A percentile compares a stretch with the other conserved stretches of the same genome.
phyloP scores from a whole-genome alignment of 768 basidiomycete genomes.

The Rubroboletus satanas region DNA sequence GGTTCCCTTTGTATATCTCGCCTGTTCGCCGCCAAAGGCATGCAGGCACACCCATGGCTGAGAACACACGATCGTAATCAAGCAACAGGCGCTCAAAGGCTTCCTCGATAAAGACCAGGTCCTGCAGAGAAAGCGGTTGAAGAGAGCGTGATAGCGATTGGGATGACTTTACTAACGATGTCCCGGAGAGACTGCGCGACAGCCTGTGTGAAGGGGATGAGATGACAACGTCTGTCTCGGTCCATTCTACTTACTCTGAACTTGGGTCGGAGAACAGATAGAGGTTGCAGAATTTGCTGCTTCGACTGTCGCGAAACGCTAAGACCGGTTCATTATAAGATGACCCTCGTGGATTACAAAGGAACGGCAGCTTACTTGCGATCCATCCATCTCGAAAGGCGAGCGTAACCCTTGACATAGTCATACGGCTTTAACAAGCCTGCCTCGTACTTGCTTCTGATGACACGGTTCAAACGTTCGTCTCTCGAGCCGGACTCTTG shows the following conservation, averaged over 20 bases:
- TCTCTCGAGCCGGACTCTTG: slow-evolving; percentile 89
- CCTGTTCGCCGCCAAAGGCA: slow-evolving; percentile 96
- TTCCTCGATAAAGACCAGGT: slow-evolving; percentile 96
- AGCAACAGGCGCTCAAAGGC: slow-evolving; percentile 93
- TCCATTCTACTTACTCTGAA: slow-evolving; percentile 55
- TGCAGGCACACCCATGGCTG: slow-evolving; percentile 94
- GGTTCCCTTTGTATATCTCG: slow-evolving; percentile 98
- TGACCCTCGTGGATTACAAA: not conserved
- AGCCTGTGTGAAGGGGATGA: slow-evolving; percentile 39
- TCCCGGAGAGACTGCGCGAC: slow-evolving; percentile 83
- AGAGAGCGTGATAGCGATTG: not conserved
- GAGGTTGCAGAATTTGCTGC: slow-evolving; percentile 85
- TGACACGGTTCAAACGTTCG: slow-evolving; percentile 86
- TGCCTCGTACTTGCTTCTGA: slow-evolving; percentile 95
- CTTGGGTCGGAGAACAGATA: slow-evolving; percentile 81
- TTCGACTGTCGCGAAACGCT: slow-evolving; percentile 90
- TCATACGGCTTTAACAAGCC: slow-evolving; percentile 93
- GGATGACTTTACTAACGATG: slow-evolving; percentile 44
- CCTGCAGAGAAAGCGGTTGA: slow-evolving; percentile 39
- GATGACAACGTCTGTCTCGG: not conserved
- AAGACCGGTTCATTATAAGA: not conserved
- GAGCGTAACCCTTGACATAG: slow-evolving; percentile 92
- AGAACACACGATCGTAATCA: slow-evolving; percentile 92
- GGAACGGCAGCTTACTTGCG: slow-evolving; percentile 55
- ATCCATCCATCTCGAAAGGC: slow-evolving; percentile 93